Conservation (phyloP, 352 stramenopile species). For the Peronosclerospora sorghi region DNA sequence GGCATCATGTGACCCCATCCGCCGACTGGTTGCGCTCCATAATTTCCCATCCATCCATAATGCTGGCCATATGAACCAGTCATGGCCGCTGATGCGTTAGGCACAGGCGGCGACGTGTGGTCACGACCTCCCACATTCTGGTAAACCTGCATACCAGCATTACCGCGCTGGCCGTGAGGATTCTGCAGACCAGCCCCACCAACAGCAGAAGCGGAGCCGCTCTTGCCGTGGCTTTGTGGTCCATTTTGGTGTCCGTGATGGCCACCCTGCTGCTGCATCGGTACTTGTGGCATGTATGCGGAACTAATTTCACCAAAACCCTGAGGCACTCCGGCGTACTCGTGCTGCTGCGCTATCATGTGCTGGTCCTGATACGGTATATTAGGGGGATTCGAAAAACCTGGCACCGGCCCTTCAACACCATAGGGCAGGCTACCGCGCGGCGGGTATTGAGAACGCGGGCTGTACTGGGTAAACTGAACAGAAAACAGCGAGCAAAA, state of each 20-base stretch:
- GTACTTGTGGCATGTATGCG: constrained; percentile 59
- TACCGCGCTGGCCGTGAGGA: constrained; percentile 42
- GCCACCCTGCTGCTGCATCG: constrained; percentile 33
- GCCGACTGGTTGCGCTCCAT: constrained; percentile 60
- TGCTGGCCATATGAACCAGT: constrained; percentile 59
- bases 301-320: constrained; percentile 78
- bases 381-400: constrained; percentile 68
- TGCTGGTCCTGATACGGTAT: constrained; percentile 82
- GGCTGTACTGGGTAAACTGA: constrained; percentile 80
- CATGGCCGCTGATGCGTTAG: constrained; percentile 52
- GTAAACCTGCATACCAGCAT: constrained; percentile 45
- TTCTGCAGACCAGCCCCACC: constrained; percentile 32
- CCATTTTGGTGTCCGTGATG: constrained; percentile 43
- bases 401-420: constrained; percentile 66
- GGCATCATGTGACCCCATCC: constrained; percentile 79
- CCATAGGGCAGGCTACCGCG: constrained; percentile 77
- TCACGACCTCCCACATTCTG: constrained; percentile 38
- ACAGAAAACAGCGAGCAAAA: constrained; percentile 1
- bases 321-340: constrained; percentile 68
- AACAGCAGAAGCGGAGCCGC: constrained; percentile 21
- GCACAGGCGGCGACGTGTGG: constrained; percentile 56
- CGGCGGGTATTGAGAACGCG: constrained; percentile 73
- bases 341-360: constrained; percentile 65
- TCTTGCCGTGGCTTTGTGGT: constrained; percentile 60
- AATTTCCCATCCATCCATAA: constrained; percentile 69